Evolutionary conservation across 1,139 yeast species (phyloP).

Genomic region (Citeromyces hawaiiensis): DNA sequence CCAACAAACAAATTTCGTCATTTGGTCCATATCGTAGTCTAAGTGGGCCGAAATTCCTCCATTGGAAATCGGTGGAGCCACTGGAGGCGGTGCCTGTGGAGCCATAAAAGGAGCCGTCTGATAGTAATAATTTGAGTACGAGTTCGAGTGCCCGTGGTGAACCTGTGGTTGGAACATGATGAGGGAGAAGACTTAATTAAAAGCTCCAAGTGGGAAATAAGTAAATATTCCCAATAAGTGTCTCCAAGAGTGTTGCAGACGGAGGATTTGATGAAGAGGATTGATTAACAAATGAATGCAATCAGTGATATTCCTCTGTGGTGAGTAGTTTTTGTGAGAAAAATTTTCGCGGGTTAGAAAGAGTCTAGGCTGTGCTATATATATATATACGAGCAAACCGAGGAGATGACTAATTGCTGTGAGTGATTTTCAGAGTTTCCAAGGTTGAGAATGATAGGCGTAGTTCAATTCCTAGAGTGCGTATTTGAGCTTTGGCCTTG

Average conservation of each 20-base stretch:
- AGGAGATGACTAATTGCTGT: not conserved
- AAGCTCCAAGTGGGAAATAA: slow-evolving; percentile 20
- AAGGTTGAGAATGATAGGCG: too few species aligned
- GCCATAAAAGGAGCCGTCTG: slow-evolving; percentile 2
- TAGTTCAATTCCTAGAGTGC: too few species aligned
- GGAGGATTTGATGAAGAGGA: not conserved
- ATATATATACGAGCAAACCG: not conserved
- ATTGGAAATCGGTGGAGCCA: slow-evolving; percentile 4
- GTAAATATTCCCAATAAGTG: slow-evolving; percentile 5
- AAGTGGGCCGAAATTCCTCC: slow-evolving; percentile 59
- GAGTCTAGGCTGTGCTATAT: not conserved
- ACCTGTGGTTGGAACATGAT: slow-evolving; percentile 4
- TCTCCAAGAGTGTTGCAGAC: not conserved
- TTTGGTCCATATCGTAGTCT: slow-evolving; percentile 64
- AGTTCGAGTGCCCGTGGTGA: slow-evolving; percentile 3
- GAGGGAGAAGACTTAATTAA: slow-evolving; percentile 26
- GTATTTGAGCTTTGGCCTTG: too few species aligned
- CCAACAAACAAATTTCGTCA: slow-evolving; percentile 53
- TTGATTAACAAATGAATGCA: not conserved
- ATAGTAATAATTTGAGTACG: slow-evolving; percentile 2
- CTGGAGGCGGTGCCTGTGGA: slow-evolving; percentile 5
- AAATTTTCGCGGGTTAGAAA: not conserved
- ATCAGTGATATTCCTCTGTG: not conserved
- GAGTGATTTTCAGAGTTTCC: too few species aligned
- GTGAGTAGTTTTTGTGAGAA: not conserved